These are phyloP conservation scores for Luzula sylvatica DNA, from an alignment of 176 grass and related monocot species.

Conservation along the genomic window DNA sequence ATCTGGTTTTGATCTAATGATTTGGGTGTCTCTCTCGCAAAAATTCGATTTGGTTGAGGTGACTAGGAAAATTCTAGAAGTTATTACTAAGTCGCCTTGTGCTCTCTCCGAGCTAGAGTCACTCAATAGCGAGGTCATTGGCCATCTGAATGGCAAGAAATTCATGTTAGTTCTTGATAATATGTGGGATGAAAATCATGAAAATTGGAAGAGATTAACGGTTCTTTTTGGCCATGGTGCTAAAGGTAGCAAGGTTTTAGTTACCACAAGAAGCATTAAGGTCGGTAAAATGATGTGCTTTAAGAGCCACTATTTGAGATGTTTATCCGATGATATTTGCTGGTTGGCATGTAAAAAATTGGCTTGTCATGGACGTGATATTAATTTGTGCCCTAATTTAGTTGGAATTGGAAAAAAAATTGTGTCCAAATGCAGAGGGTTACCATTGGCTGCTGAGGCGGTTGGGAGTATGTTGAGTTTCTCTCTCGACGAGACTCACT, in stretches of 20 bases:
- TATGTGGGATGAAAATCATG: slow-evolving; percentile 33
- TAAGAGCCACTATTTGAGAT: slow-evolving; percentile 12
- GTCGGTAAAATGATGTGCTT: slow-evolving; percentile 19
- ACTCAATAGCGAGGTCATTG: slow-evolving; percentile 21
- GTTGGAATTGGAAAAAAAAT: slow-evolving; percentile 10
- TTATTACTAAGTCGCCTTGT: background rate
- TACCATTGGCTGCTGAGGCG: slow-evolving; percentile 41
- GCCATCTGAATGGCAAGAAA: slow-evolving; percentile 19
- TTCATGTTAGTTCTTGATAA: slow-evolving; percentile 43
- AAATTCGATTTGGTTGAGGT: slow-evolving; percentile 7
- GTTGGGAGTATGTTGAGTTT: slow-evolving; percentile 17
- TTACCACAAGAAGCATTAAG: slow-evolving; percentile 28
- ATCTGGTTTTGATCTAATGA: slow-evolving; percentile 1
- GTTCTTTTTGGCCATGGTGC: slow-evolving; percentile 6
- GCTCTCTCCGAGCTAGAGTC: slow-evolving; percentile 11
- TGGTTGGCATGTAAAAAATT: slow-evolving; percentile 16
- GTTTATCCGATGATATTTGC: slow-evolving; percentile 26
- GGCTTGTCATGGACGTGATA: background rate
- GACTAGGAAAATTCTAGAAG: slow-evolving; percentile 4
- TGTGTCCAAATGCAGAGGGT: slow-evolving; percentile 18
- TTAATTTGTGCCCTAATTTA: background rate
- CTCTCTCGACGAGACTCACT: slow-evolving; percentile 9
- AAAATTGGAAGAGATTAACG: slow-evolving; percentile 19
- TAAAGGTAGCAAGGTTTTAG: slow-evolving; percentile 17
- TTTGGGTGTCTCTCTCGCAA: slow-evolving; percentile 32